Evolutionary conservation across 352 stramenopile genomes (phyloP), one percentile per base, ranked within the genome.

Genomic region (Globisporangium canariense): DNA sequence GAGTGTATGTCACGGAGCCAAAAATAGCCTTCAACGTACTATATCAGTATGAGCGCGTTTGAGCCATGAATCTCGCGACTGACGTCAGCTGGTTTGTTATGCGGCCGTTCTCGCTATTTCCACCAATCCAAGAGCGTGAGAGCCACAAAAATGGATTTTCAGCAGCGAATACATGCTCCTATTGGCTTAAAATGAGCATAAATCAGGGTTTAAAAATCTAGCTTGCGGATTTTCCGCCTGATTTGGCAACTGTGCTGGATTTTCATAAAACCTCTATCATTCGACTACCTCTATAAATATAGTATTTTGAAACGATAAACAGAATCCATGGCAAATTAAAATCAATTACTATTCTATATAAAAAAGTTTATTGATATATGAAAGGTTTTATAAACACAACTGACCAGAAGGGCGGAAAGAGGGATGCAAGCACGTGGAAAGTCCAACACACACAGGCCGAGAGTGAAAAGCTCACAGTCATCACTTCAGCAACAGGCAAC

Each of bases 131-230:
- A 16, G 6, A 5, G 3, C 11, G 11, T 34, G 8, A 50, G n/a
- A 60, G 1, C 11, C 10, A 1, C 36, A 36, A 51, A 60, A 60
- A 36, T 40, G 55, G 55, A 60, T 60, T 60, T 60, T 60, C 11
- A 25, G 8, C n/a, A 18, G 1, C 5, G 22, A 18, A 25, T 14
- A 14, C 0, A 13, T 0, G 3, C 4, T 22, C 3, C 34, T 8
- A 60, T 60, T 60, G 20, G 54, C 1, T 25, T 7, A 60, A 60
- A 60, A 18, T 5, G 3, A 1, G 3, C 22, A 49, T 51, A 60
- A 51, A 51, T 60, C 55, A 60, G 55, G 36, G 28, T 22, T 18
- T 25, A 51, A 60, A 60, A 60, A 51, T 60, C 55, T 51, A 28
- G 36, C 55, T 43, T 56, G 16, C 30, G 58, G 58, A 56, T 64